These are phyloP conservation scores for Globisporangium radiosum DNA, from an alignment of 352 stramenopile genomes.

Conservation along the genomic window DNA sequence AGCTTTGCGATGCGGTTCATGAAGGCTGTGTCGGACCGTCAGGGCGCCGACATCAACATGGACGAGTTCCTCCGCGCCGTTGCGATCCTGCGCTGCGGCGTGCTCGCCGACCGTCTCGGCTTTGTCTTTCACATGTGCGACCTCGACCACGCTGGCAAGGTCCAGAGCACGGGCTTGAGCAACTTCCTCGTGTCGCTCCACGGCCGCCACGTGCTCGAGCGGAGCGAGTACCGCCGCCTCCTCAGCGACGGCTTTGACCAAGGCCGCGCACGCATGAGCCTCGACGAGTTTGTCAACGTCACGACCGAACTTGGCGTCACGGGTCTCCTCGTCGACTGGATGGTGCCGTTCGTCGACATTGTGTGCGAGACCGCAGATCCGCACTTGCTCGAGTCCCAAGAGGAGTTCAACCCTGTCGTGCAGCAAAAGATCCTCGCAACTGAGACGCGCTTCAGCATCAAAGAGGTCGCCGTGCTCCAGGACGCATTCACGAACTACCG, in stretches of 20 bases:
- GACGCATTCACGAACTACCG: constrained; percentile 85
- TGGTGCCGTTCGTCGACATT: constrained; percentile 80
- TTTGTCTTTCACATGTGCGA: constrained; percentile 89
- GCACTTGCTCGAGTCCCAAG: constrained; percentile 75
- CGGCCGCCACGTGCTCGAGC: constrained; percentile 69
- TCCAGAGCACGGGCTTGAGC: constrained; percentile 79
- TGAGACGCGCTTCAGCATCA: constrained; percentile 73
- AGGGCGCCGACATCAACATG: constrained; percentile 84
- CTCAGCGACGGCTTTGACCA: constrained; percentile 81
- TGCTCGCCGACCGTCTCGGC: constrained; percentile 64
- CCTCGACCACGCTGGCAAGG: constrained; percentile 77
- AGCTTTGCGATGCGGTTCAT: constrained; percentile 87
- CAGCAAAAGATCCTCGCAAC: constrained; percentile 85
- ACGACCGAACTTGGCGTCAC: constrained; percentile 46
- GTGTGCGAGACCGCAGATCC: constrained; percentile 76
- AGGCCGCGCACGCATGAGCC: constrained; percentile 62
- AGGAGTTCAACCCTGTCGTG: constrained; percentile 85
- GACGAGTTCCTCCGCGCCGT: constrained; percentile 81
- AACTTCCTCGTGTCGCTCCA: constrained; percentile 84
- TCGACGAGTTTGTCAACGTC: constrained; percentile 65
- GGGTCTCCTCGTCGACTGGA: constrained; percentile 73
- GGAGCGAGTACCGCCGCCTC: constrained; percentile 61
- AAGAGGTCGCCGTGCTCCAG: constrained; percentile 74
- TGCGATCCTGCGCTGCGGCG: constrained; percentile 67
- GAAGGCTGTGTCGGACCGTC: constrained; percentile 80